A percentile compares a stretch with the other conserved stretches of the same genome.
Evolutionary conservation across 106 monocot species (phyloP).

Genomic region (Chionographis japonica): DNA sequence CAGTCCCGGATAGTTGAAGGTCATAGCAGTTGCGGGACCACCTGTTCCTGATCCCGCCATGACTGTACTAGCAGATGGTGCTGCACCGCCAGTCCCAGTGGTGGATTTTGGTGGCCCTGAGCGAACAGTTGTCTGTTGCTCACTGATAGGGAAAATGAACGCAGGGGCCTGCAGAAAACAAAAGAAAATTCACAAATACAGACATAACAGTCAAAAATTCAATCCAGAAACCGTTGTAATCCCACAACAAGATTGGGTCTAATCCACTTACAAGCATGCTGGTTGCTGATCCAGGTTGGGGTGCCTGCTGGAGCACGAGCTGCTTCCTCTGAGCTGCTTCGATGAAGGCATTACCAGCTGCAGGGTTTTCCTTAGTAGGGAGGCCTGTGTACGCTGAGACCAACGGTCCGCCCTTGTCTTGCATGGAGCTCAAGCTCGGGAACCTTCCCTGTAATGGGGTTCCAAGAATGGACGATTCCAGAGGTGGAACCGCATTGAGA

Average conservation of each 20-base stretch:
- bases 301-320: conserved; percentile 36
- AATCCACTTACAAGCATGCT: conserved; percentile 58
- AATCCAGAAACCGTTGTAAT: not conserved
- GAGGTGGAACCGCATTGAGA: too few species aligned
- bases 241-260: not conserved
- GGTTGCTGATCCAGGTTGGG: conserved; percentile 38
- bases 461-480: conserved; percentile 15
- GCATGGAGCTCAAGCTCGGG: conserved; percentile 23
- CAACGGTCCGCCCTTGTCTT: conserved; percentile 26
- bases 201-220: too few species aligned
- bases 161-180: conserved; percentile 63
- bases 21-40: conserved; percentile 35
- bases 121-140: conserved; percentile 36
- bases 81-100: conserved; percentile 9
- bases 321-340: conserved; percentile 60
- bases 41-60: conserved; percentile 13
- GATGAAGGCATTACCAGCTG: conserved; percentile 14
- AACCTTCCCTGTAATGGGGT: conserved; percentile 44
- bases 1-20: conserved; percentile 69
- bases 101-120: conserved; percentile 23
- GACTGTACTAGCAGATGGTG: conserved; percentile 12
- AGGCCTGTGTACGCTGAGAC: not conserved
- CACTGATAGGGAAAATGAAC: conserved; percentile 72
- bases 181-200: not conserved
- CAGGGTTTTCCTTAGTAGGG: conserved; percentile 38